A percentile compares a stretch with the other conserved stretches of the same genome.
These are phyloP conservation scores for Rhodotorula graminis DNA, from an alignment of 768 basidiomycete genomes.

Conservation along the genomic window DNA sequence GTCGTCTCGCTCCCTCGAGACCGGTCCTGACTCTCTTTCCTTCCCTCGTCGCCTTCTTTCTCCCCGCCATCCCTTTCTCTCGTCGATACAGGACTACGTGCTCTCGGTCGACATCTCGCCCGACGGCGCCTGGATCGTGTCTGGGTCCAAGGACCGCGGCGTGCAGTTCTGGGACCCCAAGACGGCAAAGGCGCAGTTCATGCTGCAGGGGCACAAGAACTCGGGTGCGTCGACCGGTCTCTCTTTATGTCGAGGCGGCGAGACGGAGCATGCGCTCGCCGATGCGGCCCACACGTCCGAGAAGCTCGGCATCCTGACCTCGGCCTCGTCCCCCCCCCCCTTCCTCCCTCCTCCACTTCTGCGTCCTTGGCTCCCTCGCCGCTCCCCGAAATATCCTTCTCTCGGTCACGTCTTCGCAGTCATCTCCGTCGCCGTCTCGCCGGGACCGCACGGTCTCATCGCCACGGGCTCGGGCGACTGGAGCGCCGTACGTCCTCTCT, in stretches of 20 bases:
- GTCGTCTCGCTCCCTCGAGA: no score
- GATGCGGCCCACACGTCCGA: no score
- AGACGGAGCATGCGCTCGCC: no score
- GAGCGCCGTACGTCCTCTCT: slow-evolving; percentile 54
- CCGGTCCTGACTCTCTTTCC: neutral
- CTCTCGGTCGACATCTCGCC: slow-evolving; percentile 74
- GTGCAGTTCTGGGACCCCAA: slow-evolving; percentile 90
- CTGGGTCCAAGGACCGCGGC: slow-evolving; percentile 90
- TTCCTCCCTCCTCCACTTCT: neutral
- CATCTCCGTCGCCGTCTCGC: slow-evolving; percentile 67
- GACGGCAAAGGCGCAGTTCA: slow-evolving; percentile 75
- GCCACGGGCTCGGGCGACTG: slow-evolving; percentile 70
- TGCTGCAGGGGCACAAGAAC: slow-evolving; percentile 78
- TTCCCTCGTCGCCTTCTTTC: neutral
- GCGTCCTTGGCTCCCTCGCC: no score
- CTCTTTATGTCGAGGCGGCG: neutral
- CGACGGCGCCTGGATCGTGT: slow-evolving; percentile 91
- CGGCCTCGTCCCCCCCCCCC: neutral
- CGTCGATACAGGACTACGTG: slow-evolving; percentile 59
- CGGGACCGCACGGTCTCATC: slow-evolving; percentile 55
- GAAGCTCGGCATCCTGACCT: neutral
- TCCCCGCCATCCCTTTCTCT: neutral
- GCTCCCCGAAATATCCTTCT: neutral
- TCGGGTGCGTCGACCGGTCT: slow-evolving; percentile 53
- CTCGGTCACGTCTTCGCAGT: slow-evolving; percentile 48